Evolutionary conservation across 257 asterid genomes (phyloP), one percentile per base, ranked within the genome.

Genomic region (Mentha longifolia): DNA sequence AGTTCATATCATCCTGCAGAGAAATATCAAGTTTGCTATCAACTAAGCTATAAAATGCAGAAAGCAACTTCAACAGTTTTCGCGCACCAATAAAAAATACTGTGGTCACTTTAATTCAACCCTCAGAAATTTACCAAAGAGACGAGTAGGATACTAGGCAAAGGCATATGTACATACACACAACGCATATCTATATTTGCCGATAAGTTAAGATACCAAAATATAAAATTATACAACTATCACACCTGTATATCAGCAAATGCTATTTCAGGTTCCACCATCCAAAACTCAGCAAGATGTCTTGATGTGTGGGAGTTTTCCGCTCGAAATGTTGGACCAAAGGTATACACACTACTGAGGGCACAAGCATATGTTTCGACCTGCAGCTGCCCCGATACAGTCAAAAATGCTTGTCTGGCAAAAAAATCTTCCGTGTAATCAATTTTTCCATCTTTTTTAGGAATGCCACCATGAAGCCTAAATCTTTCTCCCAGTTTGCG

Each of bases 231-330:
- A 19, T 8, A 73, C 61, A 57, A 13, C 7, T 33, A 52, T 35
- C 63, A 75, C 76, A 91, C 97, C 92, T 91, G 79, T 61, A 94
- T 55, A 88, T 88, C 97, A 62, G 99, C 99, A 76, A 88, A 95
- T 33, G 98, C 97, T 55, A 92, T 85, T 79, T 95, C 99, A 70
- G 99, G 97, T 79, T 94, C 99, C 82, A 94, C 97, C 99, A 94
- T 94, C 97, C 99, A 89, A 77, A 94, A 94, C 74, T 94, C 99
- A 30, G 98, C 95, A 69, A 94, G 92, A 83, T 94, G 98, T 75
- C 99, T 85, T 6, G 97, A 74, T 51, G 99, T 91, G 80, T 94
- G 98, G 0, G 99, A 94, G 73, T 94, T 71, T 77, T 94, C 99
- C 9, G 98, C 99, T 75, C 99, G 81, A 77, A 91, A 94, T 47